Base-by-base conservation (phyloP, 768 basidiomycete species). In the Russula sp. region DNA sequence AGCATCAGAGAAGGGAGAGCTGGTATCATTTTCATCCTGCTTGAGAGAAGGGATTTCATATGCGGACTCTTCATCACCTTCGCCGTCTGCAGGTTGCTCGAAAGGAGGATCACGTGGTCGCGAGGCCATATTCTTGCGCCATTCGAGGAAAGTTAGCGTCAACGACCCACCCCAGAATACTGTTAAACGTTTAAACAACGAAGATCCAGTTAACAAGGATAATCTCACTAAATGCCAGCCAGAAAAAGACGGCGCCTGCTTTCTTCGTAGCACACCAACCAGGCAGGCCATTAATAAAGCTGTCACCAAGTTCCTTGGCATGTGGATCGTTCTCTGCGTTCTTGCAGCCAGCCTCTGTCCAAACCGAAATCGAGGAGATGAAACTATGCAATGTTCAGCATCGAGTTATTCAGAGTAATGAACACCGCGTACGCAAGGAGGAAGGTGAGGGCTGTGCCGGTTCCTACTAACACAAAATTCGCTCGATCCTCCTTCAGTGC, bases 211-310 rank as follows among this genome's bases (percentile, higher is more conserved):
- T 56, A 7, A 24, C 26, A 32, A 13, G 36, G 49, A 18, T 10
- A 20, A 9, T 79, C 86, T 53, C 69, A 91, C 92, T 80, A 60
- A 92, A 90, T 1, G 84, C 79, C 10, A 93, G 73, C 94, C 94
- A 96, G 73, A 94, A 88, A 76, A 98, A 97, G 52, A 95, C 84
- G 5, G 85, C 85, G 0, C 84, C 91, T 2, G 94, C 94, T 70
- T 92, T 94, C 78, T 97, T 98, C 8, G 94, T 95, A 67, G 80
- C 85, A 75, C 94, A 98, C 90, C 92, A 97, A 0, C 89, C 85
- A 4, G 81, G 76, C 2, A 98, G 78, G 22, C 79, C 91, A 5
- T 79, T 79, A 67, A 81, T 81, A 73, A 89, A 98, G 63, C 80
- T 83, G 34, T 81, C 77, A 22, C 89, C 87, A 14, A 84, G 80